Evolutionary conservation across 495 filamentous ascomycete species (phyloP).

Genomic region (Aspergillus steynii): DNA sequence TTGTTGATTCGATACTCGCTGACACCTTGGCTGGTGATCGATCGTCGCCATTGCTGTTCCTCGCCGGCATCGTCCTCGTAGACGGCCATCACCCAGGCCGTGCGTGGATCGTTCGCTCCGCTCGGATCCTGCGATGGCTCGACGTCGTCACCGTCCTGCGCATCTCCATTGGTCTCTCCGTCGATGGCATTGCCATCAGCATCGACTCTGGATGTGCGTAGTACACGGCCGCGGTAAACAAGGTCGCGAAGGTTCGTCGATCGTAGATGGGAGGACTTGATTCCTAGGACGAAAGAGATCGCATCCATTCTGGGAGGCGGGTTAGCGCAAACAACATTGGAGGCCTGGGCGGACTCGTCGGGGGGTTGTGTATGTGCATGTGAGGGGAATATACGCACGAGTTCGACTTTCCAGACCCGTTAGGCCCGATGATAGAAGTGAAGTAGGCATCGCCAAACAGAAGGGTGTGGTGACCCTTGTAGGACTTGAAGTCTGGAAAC

Average conservation of each 20-base stretch:
- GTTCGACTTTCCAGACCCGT: conserved; percentile 99
- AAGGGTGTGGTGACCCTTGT: conserved; percentile 91
- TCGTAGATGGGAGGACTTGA: conserved; percentile 95
- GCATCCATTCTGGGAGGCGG: conserved; percentile 80
- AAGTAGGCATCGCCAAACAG: conserved; percentile 99
- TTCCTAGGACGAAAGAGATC: conserved; percentile 97
- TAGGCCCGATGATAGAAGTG: conserved; percentile 98
- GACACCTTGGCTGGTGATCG: conserved; percentile 81
- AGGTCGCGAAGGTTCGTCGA: conserved; percentile 94
- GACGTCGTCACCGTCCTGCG: conserved; percentile 29
- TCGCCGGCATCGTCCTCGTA: conserved; percentile 98
- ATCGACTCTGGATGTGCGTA: conserved; percentile 88
- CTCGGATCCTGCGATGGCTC: conserved; percentile 54
- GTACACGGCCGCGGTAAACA: conserved; percentile 91
- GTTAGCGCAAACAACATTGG: conserved; percentile 20
- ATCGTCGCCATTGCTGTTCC: conserved; percentile 92
- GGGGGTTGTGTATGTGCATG: not conserved
- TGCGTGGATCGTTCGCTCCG: conserved; percentile 74
- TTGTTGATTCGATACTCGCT: conserved; percentile 99
- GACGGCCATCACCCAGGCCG: conserved; percentile 98
- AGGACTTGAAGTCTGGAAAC: conserved; percentile 92
- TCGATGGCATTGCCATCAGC: conserved; percentile 74
- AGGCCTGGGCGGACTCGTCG: not conserved
- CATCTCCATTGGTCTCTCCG: conserved; percentile 49
- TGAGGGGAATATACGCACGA: conserved; percentile 62